Percentiles rank a stretch among this genome's conserved stretches.
phyloP scores from a whole-genome alignment of 371 early-diverging fungal species.

The Mucor indicus region DNA sequence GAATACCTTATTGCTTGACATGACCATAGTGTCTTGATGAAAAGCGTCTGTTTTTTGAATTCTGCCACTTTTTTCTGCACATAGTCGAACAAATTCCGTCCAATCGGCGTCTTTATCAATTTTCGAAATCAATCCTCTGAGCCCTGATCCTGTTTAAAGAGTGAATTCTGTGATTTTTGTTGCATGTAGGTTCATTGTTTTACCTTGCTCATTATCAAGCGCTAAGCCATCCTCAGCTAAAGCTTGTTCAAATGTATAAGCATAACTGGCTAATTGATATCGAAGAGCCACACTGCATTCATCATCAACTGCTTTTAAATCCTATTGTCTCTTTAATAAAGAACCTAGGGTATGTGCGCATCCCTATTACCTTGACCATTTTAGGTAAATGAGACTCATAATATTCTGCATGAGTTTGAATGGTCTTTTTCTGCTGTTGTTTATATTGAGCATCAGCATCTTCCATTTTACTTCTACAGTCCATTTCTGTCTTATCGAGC shows the following conservation, averaged over 20 bases:
- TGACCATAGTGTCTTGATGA: slow-evolving; percentile 10
- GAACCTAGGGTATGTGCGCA: no score
- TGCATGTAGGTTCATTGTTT: no score
- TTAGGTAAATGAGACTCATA: slow-evolving; percentile 60
- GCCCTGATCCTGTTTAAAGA: no score
- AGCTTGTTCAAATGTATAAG: slow-evolving; percentile 49
- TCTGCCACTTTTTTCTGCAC: slow-evolving; percentile 18
- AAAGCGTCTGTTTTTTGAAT: slow-evolving; percentile 20
- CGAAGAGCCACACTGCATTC: slow-evolving; percentile 68
- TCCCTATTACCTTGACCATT: slow-evolving; percentile 25
- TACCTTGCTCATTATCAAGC: slow-evolving; percentile 36
- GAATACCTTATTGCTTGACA: no score
- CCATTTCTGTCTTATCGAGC: no score
- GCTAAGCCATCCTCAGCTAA: slow-evolving; percentile 26
- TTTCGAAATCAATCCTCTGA: slow-evolving; percentile 54
- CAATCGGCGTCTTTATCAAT: slow-evolving; percentile 61
- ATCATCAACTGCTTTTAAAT: slow-evolving; percentile 69
- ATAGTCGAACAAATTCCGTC: slow-evolving; percentile 20
- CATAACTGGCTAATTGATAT: slow-evolving; percentile 69
- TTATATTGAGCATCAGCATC: slow-evolving; percentile 71
- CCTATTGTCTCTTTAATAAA: no score
- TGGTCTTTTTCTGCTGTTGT: slow-evolving; percentile 58
- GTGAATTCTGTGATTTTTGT: no score
- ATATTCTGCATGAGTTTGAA: slow-evolving; percentile 58
- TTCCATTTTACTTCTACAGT: slow-evolving; percentile 64